Conservation (phyloP, 768 basidiomycete species). For the Suillus paluster region DNA sequence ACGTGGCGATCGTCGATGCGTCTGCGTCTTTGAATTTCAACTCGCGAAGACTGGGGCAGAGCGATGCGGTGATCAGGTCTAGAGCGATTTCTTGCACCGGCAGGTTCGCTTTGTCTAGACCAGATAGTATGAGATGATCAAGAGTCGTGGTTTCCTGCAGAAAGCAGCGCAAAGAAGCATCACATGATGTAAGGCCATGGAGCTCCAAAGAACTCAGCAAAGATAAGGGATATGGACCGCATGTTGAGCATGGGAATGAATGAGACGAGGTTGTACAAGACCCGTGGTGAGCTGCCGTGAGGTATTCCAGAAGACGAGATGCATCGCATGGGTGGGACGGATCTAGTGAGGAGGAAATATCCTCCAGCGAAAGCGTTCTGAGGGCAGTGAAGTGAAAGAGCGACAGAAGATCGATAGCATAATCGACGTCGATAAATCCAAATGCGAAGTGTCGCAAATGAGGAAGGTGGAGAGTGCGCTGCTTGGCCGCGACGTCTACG, state of each 20-base stretch:
- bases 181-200: constrained; percentile 8
- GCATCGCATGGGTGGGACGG: constrained; percentile 40
- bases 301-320: constrained; percentile 39
- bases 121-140: constrained; percentile 1
- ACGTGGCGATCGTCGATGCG: neutral
- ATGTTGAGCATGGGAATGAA: constrained; percentile 14
- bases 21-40: neutral
- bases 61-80: neutral
- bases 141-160: constrained; percentile 6
- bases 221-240: constrained; percentile 11
- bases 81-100: neutral
- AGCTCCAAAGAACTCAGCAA: constrained; percentile 6
- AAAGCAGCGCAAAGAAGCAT: constrained; percentile 9
- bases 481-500: neutral
- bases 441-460: constrained; percentile 41
- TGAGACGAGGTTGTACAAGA: neutral
- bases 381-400: constrained; percentile 44
- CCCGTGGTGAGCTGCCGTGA: constrained; percentile 22
- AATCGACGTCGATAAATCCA: constrained; percentile 49
- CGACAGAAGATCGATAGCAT: constrained; percentile 44
- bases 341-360: constrained; percentile 45
- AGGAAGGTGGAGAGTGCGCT: constrained; percentile 29
- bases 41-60: neutral
- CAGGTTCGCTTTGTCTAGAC: neutral
- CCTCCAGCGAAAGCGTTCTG: constrained; percentile 46